Evolutionary conservation across 805 yeast genomes (phyloP).

Genomic region (Kuraishia piskuri): DNA sequence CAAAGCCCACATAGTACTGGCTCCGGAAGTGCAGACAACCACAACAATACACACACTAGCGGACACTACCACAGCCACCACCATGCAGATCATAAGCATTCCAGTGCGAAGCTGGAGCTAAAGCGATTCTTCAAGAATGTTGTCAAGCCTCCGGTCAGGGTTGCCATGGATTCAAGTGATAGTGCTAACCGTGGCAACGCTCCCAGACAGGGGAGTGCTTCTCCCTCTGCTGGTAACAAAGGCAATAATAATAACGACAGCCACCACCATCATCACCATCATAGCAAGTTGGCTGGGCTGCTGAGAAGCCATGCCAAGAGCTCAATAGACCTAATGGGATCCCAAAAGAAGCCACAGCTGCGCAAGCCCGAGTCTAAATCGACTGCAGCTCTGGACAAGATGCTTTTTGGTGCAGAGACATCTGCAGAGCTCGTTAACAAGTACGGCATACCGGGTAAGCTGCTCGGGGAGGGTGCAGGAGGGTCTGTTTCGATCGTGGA

Average conservation of each 20-base stretch:
- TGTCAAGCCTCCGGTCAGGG: conserved; percentile 5
- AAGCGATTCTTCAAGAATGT: conserved; percentile 35
- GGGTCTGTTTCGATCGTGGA: conserved; percentile 83
- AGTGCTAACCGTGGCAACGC: conserved; percentile 5
- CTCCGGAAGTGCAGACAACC: neutral
- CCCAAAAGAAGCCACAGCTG: conserved; percentile 3
- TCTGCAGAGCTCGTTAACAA: conserved; percentile 40
- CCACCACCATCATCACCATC: conserved; percentile 8
- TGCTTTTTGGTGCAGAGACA: conserved; percentile 28
- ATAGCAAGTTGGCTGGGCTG: conserved; percentile 1
- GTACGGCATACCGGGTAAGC: conserved; percentile 67
- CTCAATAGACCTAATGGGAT: neutral
- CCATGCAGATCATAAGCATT: neutral
- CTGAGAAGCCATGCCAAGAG: neutral
- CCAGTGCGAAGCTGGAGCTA: conserved; percentile 19
- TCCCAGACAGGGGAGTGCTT: neutral
- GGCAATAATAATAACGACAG: conserved; percentile 12
- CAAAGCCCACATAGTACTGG: neutral
- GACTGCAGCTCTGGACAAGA: conserved; percentile 13
- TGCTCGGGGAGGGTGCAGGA: conserved; percentile 89
- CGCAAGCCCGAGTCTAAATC: conserved; percentile 3
- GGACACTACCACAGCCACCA: neutral
- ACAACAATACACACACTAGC: neutral
- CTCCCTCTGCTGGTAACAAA: conserved; percentile 5
- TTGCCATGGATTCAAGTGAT: conserved; percentile 1